These are phyloP conservation scores for Avena sativa DNA, from an alignment of 176 grass and related monocot species.

Conservation along the genomic window DNA sequence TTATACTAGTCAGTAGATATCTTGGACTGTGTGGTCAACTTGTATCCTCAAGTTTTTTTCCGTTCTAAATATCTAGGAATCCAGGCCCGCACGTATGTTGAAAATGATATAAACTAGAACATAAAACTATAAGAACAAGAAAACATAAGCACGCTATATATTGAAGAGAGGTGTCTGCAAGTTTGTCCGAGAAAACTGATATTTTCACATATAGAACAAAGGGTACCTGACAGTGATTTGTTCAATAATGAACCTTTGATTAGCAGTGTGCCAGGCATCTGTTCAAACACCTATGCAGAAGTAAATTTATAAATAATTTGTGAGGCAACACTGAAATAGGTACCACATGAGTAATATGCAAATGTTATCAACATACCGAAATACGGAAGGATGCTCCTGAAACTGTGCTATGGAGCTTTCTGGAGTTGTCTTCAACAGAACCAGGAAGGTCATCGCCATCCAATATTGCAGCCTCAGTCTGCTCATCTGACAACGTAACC, in stretches of 20 bases:
- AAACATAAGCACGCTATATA: neutral
- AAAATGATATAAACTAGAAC: neutral
- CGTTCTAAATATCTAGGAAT: neutral
- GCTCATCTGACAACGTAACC: constrained; percentile 79
- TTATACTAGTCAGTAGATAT: neutral
- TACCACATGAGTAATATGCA: neutral
- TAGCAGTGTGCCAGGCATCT: constrained; percentile 83
- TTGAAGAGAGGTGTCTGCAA: constrained; percentile 30
- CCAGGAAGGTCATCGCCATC: constrained; percentile 38
- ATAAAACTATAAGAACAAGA: constrained; percentile 3
- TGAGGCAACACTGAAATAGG: neutral
- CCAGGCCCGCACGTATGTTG: neutral
- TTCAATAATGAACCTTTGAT: constrained; percentile 73
- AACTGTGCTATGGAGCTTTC: constrained; percentile 30
- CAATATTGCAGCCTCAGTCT: constrained; percentile 32
- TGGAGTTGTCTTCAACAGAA: constrained; percentile 40
- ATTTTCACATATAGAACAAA: constrained; percentile 25
- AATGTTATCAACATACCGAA: constrained; percentile 49
- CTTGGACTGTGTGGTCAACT: neutral
- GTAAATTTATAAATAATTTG: neutral
- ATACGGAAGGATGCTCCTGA: constrained; percentile 62
- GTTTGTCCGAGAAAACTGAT: neutral
- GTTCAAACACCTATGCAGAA: constrained; percentile 84
- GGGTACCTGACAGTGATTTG: constrained; percentile 72
- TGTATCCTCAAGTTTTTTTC: neutral